Base-by-base conservation (phyloP, 176 grass and related monocot genomes). In the Bothriochloa decipiens region DNA sequence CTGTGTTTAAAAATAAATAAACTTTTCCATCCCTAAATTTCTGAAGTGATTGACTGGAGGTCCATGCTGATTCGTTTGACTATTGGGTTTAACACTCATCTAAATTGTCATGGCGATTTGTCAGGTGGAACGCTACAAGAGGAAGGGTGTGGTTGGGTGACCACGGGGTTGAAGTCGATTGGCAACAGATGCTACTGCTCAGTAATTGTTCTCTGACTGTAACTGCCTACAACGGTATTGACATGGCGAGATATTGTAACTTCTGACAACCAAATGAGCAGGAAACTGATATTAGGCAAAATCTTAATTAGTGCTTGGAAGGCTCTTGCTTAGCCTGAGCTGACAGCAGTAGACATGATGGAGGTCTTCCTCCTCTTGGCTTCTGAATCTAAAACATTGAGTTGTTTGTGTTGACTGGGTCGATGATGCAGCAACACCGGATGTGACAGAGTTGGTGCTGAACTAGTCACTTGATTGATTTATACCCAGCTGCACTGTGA, bases 91-190 rank as follows among this genome's bases (percentile, higher is more conserved):
- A 32, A 32, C 29, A 32, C 29, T 32, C 29, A 32, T 32, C 29
- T 32, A 32, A 32, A 33, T 15, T 76, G n/a, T 79, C 70, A 39
- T 74, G 47, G 8, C 33, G 49, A 23, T 70, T 36, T 83, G 69
- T 61, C 77, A 95, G 92, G 89, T 95, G 87, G 95, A 98, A 49
- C 85, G 72, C 66, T 98, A 90, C 75, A 78, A 73, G 81, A 73
- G 81, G 92, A 93, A 80, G 92, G 92, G 18, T 75, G 40, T 47
- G 85, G 87, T 1, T 95, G 92, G 91, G 84, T 80, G 78, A 78
- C 82, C 3, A 90, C 87, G 0, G 90, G 80, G 15, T 20, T 88
- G 62, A 95, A 84, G 74, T 81, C 90, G 27, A 75, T 90, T 58
- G 90, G 88, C 40, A 86, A 80, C 52, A 92, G 90, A 82, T 87